phyloP scores from a whole-genome alignment of 2,329 filamentous ascomycete species.

The Phoma sp. region DNA sequence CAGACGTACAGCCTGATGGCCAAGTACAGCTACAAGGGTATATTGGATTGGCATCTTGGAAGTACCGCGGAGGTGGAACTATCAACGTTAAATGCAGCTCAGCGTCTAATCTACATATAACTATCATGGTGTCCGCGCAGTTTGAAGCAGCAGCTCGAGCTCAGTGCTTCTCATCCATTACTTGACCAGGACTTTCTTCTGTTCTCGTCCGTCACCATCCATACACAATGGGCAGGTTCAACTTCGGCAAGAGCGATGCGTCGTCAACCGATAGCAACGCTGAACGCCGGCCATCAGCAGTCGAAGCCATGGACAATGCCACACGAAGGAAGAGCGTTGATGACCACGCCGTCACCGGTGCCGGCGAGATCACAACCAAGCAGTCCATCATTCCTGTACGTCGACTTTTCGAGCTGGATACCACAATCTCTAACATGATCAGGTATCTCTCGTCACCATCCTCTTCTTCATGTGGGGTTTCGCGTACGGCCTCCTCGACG shows the following conservation, averaged over 20 bases:
- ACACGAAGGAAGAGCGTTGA: slow-evolving; percentile 26
- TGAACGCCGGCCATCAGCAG: slow-evolving; percentile 29
- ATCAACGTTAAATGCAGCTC: not conserved
- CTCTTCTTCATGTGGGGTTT: slow-evolving; percentile 90
- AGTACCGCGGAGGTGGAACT: slow-evolving; percentile 3
- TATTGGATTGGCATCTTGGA: slow-evolving; percentile 20
- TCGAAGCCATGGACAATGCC: slow-evolving; percentile 25
- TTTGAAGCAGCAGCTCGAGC: slow-evolving; percentile 16
- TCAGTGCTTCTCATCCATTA: not conserved
- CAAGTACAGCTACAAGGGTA: slow-evolving; percentile 15
- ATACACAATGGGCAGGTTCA: slow-evolving; percentile 19
- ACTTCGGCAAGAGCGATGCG: slow-evolving; percentile 15
- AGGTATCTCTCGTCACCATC: slow-evolving; percentile 69
- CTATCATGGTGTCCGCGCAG: not conserved
- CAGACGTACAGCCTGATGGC: slow-evolving; percentile 10
- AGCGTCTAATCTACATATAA: slow-evolving; percentile 15
- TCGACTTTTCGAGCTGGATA: not conserved
- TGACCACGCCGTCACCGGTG: slow-evolving; percentile 32
- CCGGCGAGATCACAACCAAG: slow-evolving; percentile 54
- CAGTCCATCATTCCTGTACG: slow-evolving; percentile 65
- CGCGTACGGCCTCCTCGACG: slow-evolving; percentile 84
- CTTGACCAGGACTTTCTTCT: not conserved
- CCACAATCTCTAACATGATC: not conserved
- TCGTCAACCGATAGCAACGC: slow-evolving; percentile 13
- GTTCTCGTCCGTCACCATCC: too few species aligned